phyloP scores from a whole-genome alignment of 75 land plant species.

The Sequoia sempervirens region DNA sequence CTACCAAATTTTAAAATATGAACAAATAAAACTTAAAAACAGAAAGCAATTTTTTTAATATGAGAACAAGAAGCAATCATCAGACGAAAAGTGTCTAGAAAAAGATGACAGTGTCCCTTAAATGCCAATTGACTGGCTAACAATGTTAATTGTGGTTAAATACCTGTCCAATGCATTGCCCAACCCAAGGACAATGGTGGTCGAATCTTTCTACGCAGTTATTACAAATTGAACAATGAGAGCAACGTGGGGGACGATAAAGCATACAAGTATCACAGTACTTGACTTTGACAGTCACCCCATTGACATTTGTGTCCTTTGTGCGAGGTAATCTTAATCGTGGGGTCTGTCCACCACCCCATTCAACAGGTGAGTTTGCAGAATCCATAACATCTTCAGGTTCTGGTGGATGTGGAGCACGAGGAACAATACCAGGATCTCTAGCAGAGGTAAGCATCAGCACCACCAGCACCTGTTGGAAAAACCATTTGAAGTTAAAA shows the following conservation, averaged over 20 bases:
- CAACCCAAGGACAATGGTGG: conserved; percentile 85
- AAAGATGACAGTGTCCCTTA: not conserved
- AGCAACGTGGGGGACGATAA: conserved; percentile 71
- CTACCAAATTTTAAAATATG: not conserved
- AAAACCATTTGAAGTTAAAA: not conserved
- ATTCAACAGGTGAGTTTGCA: conserved; percentile 42
- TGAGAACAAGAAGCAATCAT: not conserved
- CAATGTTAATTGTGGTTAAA: not conserved
- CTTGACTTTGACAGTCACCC: conserved; percentile 44
- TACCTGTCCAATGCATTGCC: conserved; percentile 72
- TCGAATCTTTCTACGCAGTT: conserved; percentile 69
- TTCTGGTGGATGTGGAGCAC: conserved; percentile 66
- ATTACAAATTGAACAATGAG: conserved; percentile 73
- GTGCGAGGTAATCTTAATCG: conserved; percentile 37
- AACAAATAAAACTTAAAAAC: not conserved
- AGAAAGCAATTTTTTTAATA: not conserved
- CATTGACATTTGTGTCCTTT: conserved; percentile 59
- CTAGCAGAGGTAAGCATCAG: conserved; percentile 56
- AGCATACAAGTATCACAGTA: conserved; percentile 67
- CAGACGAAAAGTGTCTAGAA: not conserved
- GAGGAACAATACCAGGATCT: conserved; percentile 79
- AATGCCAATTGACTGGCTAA: not conserved
- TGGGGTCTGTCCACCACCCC: conserved; percentile 28
- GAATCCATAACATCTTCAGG: conserved; percentile 49
- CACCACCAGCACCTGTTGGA: conserved; percentile 40